phyloP scores from a whole-genome alignment of 129 eudicot genomes.

The Heracleum sosnowskyi region DNA sequence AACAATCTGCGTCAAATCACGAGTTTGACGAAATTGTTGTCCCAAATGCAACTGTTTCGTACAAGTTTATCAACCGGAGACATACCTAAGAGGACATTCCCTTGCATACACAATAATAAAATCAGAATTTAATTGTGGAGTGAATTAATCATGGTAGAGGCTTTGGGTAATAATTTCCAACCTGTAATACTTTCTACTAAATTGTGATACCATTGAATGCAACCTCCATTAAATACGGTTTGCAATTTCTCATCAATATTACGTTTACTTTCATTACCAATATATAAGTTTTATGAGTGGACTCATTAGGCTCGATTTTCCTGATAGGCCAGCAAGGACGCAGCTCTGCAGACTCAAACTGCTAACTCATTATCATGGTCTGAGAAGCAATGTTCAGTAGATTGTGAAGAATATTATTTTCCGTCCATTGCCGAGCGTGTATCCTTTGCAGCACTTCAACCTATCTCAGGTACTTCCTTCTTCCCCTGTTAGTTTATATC shows the following conservation, averaged over 20 bases:
- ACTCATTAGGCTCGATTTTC: slow-evolving; percentile 5
- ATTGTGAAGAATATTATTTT: slow-evolving; percentile 42
- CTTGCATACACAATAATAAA: background rate
- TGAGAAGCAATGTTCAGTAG: slow-evolving; percentile 36
- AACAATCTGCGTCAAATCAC: background rate
- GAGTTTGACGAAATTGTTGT: background rate
- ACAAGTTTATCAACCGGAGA: background rate
- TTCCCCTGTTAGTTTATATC: background rate
- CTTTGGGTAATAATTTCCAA: background rate
- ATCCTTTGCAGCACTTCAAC: slow-evolving; percentile 70
- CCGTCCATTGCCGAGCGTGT: slow-evolving; percentile 63
- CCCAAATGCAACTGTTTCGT: background rate
- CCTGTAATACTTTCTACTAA: background rate
- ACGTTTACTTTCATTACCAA: background rate
- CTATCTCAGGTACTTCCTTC: slow-evolving; percentile 41
- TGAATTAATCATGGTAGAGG: background rate
- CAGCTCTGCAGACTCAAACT: slow-evolving; percentile 48
- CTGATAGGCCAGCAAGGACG: slow-evolving; percentile 56
- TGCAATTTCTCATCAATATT: background rate
- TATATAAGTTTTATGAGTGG: background rate
- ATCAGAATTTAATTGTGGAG: background rate
- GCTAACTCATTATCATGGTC: slow-evolving; percentile 59
- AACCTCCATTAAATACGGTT: background rate
- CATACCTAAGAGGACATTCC: background rate
- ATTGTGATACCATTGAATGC: background rate